These are phyloP conservation scores for Lentinula lateritia DNA, from an alignment of 768 basidiomycete species.

Conservation along the genomic window DNA sequence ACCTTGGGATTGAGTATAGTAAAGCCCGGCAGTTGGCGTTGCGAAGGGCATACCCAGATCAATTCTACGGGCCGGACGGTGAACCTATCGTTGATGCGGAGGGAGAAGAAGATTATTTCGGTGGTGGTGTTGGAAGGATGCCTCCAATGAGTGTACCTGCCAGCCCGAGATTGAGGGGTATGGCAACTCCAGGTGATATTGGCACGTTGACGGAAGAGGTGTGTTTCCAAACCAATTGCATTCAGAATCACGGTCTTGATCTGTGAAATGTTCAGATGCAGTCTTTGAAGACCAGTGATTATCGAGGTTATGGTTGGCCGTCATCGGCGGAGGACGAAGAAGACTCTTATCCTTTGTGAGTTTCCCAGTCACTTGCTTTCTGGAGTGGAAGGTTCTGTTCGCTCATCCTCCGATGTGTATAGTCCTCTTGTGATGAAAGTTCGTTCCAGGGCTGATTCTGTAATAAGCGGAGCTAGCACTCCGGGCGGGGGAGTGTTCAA, in stretches of 20 bases:
- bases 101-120: constrained; percentile 40
- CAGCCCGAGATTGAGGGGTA: constrained; percentile 79
- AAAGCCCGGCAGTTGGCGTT: constrained; percentile 92
- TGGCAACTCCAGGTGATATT: constrained; percentile 90
- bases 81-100: constrained; percentile 28
- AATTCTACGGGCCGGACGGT: constrained; percentile 63
- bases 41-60: constrained; percentile 91
- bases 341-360: constrained; percentile 85
- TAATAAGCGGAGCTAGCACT: constrained; percentile 69
- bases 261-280: constrained; percentile 61
- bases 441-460: constrained; percentile 74
- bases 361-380: constrained; percentile 15
- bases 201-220: constrained; percentile 88
- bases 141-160: constrained; percentile 77
- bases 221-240: constrained; percentile 9
- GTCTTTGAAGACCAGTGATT: constrained; percentile 79
- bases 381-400: not conserved
- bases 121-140: constrained; percentile 61
- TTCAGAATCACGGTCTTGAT: not conserved
- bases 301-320: constrained; percentile 28
- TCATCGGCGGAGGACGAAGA: constrained; percentile 58
- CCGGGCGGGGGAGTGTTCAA: constrained; percentile 79
- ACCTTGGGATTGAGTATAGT: constrained; percentile 93
- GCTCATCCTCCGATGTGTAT: constrained; percentile 10
- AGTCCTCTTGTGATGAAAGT: constrained; percentile 91